Percentiles rank a stretch among this genome's conserved stretches.
These are phyloP conservation scores for Pascua guehoae DNA, from an alignment of 1,284 basidiomycete species.

Conservation along the genomic window DNA sequence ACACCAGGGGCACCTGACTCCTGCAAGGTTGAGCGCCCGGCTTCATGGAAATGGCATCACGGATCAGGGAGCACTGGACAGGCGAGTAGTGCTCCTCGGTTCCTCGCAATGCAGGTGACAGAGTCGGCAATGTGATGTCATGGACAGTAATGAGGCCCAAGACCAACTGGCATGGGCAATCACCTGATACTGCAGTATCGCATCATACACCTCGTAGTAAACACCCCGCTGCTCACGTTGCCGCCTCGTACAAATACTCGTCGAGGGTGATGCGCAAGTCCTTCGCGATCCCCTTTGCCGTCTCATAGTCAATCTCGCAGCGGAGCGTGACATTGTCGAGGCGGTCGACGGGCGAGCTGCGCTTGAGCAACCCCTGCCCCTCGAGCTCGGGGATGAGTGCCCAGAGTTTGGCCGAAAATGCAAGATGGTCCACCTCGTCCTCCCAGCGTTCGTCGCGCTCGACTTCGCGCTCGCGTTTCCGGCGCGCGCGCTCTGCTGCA, in stretches of 20 bases:
- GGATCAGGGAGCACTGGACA: too few relatives aligned
- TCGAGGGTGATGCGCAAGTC: constrained; percentile 63
- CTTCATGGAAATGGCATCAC: too few relatives aligned
- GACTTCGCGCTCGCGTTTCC: constrained; percentile 65
- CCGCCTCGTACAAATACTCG: constrained; percentile 68
- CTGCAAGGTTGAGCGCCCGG: too few relatives aligned
- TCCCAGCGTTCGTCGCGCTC: constrained; percentile 53
- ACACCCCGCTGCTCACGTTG: constrained; percentile 6
- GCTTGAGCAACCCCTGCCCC: constrained; percentile 63
- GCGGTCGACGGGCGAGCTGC: constrained; percentile 56
- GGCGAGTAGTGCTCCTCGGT: too few relatives aligned
- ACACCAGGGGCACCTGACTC: too few relatives aligned
- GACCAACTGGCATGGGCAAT: too few relatives aligned
- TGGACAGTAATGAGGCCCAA: too few relatives aligned
- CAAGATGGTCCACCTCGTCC: constrained; percentile 38
- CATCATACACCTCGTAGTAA: too few relatives aligned
- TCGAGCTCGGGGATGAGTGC: constrained; percentile 67
- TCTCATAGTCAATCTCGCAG: constrained; percentile 68
- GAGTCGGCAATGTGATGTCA: too few relatives aligned
- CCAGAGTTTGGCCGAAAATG: constrained; percentile 41
- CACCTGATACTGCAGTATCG: too few relatives aligned
- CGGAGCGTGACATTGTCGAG: constrained; percentile 68
- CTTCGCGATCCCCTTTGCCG: constrained; percentile 60
- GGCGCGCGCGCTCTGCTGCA: constrained; percentile 47
- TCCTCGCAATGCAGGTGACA: too few relatives aligned